phyloP scores from a whole-genome alignment of 1,284 basidiomycete species.

The Rhodotorula sp. region DNA sequence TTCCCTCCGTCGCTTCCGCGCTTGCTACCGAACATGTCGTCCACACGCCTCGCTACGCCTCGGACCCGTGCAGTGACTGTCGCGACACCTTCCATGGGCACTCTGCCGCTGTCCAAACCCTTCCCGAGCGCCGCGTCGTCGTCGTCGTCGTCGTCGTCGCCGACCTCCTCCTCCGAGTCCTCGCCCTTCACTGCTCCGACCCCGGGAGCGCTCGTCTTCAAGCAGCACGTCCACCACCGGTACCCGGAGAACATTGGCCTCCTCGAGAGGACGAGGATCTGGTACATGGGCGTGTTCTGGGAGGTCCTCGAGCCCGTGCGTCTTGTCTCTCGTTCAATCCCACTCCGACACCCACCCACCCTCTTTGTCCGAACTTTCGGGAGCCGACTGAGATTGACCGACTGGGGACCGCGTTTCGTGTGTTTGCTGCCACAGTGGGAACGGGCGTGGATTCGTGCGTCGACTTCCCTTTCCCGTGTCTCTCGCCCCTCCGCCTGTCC shows the following conservation, averaged over 20 bases:
- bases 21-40: not conserved
- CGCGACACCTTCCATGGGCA: too few relatives aligned
- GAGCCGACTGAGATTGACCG: too few relatives aligned
- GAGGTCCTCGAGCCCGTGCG: slow-evolving; percentile 7
- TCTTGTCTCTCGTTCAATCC: too few relatives aligned
- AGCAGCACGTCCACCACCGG: slow-evolving; percentile 13
- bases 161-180: not conserved
- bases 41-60: too few relatives aligned
- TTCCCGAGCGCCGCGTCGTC: not conserved
- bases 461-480: not conserved
- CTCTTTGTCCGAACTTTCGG: rapidly evolving
- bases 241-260: not conserved
- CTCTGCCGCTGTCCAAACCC: not conserved
- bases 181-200: not conserved
- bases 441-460: not conserved
- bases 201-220: slow-evolving; percentile 5
- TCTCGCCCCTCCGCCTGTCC: too few relatives aligned
- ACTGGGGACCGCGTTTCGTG: too few relatives aligned
- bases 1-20: not conserved
- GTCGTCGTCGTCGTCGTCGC: too few relatives aligned
- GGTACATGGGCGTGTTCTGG: not conserved
- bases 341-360: too few relatives aligned
- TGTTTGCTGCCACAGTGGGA: not conserved
- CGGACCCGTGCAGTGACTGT: too few relatives aligned
- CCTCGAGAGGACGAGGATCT: not conserved